Evolutionary conservation across 2,329 filamentous ascomycete species (phyloP), one percentile per base, ranked within the genome.

Genomic region (Aspergillus awamori): DNA sequence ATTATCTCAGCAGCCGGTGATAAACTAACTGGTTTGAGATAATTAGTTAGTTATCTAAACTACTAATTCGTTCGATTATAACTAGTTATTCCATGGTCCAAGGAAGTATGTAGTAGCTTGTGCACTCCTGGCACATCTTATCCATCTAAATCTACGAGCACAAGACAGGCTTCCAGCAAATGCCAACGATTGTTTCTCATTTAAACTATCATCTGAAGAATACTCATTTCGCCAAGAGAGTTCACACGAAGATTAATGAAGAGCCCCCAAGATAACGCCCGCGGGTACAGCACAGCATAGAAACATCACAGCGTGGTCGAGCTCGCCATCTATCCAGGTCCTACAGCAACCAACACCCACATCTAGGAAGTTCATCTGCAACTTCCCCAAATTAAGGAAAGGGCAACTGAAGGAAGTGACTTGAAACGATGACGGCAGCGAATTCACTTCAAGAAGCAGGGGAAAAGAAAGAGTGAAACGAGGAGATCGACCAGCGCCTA

Each of bases 231-330:
- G 47, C 47, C 47, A 51, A 51, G 59, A 59, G 59, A 63, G 43
- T 58, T 64, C 57, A 62, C 56, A 62, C 64, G 63, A 64, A 59
- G 33, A 59, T 48, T 36, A 59, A 26, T 17, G 28, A 53, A 60
- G 33, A 58, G 66, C 63, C 62, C 67, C 67, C 49, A 57, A 52
- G 51, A 61, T 53, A 70, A 70, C 69, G 67, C 69, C 69, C 63
- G 64, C 63, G 20, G 20, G 60, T 59, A 63, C 61, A 65, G 55
- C 56, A 56, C 28, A 56, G 39, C 28, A 45, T 28, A 56, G 41
- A 36, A 58, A 57, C 62, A 56, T 61, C 67, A 63, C 63, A 64
- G 62, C 61, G 53, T 57, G 49, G 55, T 57, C 57, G 53, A 62
- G 53, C 58, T 58, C 58, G 52, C 59, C 60, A 47, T 64, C 39